Evolutionary conservation across 306 rosid species (phyloP).

Genomic region (Dalbergia oliveri): DNA sequence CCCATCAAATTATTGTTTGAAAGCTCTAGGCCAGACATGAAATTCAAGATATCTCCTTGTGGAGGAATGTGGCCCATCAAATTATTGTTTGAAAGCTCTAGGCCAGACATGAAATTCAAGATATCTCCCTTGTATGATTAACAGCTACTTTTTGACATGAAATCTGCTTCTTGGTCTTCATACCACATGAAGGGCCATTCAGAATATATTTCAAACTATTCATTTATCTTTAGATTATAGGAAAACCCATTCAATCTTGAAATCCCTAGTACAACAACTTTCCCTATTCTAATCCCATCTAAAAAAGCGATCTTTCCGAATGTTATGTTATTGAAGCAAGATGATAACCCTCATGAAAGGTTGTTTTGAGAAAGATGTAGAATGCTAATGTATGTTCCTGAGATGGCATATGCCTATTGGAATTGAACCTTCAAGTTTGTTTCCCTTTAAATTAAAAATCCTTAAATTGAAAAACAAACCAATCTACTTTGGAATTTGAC

Average conservation of each 20-base stretch:
- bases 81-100: no score
- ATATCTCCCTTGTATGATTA: no score
- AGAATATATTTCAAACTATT: no score
- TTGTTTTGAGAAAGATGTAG: no score
- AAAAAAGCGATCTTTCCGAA: neutral
- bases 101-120: no score
- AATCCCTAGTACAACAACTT: neutral
- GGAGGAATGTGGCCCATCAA: no score
- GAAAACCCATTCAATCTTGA: neutral
- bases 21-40: no score
- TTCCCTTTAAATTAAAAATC: constrained; percentile 22
- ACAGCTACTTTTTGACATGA: constrained; percentile 36
- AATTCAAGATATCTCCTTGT: no score
- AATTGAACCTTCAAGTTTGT: constrained; percentile 33
- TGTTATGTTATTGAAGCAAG: neutral
- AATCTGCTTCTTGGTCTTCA: neutral
- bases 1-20: no score
- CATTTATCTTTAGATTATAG: no score
- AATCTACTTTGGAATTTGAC: neutral
- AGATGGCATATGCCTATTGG: constrained; percentile 2
- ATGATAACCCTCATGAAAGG: constrained; percentile 6
- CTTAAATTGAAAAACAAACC: neutral
- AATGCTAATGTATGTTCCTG: neutral
- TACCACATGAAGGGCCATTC: neutral
- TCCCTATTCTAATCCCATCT: neutral